A percentile compares a stretch with the other conserved stretches of the same genome.
phyloP scores from a whole-genome alignment of 176 grass and related monocot species.

The Carex myosuroides region DNA sequence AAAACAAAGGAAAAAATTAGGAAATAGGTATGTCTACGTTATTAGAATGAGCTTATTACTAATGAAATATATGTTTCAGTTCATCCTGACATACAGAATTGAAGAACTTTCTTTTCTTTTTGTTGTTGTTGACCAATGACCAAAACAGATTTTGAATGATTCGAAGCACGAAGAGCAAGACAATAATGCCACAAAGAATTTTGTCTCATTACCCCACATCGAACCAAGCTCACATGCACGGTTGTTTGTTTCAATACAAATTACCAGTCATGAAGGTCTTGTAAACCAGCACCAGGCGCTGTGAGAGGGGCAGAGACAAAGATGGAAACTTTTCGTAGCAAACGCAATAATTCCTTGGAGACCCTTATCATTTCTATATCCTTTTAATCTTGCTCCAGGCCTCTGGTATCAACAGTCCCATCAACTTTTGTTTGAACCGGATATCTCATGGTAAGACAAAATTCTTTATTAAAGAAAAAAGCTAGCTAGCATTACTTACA shows the following conservation, averaged over 20 bases:
- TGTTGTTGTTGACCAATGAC: too few relatives aligned
- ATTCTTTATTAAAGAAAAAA: slow-evolving; percentile 5
- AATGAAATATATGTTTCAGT: background rate
- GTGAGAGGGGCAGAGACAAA: slow-evolving; percentile 1
- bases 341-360: slow-evolving; percentile 23
- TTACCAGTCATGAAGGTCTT: slow-evolving; percentile 14
- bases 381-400: slow-evolving; percentile 11
- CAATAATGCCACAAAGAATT: background rate
- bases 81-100: background rate
- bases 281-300: background rate
- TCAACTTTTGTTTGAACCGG: slow-evolving; percentile 24
- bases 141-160: background rate
- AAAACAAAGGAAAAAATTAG: background rate
- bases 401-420: slow-evolving; percentile 27
- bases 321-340: slow-evolving; percentile 25
- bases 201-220: slow-evolving; percentile 6
- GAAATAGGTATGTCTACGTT: background rate
- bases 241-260: slow-evolving; percentile 16
- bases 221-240: slow-evolving; percentile 1
- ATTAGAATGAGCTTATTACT: background rate
- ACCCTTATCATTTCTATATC: slow-evolving; percentile 22
- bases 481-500: background rate
- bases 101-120: background rate
- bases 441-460: slow-evolving; percentile 18
- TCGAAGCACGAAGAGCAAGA: slow-evolving; percentile 4